A percentile compares a stretch with the other conserved stretches of the same genome.
Evolutionary conservation across 2,329 filamentous ascomycete genomes (phyloP).

Genomic region (Fusarium sp.): DNA sequence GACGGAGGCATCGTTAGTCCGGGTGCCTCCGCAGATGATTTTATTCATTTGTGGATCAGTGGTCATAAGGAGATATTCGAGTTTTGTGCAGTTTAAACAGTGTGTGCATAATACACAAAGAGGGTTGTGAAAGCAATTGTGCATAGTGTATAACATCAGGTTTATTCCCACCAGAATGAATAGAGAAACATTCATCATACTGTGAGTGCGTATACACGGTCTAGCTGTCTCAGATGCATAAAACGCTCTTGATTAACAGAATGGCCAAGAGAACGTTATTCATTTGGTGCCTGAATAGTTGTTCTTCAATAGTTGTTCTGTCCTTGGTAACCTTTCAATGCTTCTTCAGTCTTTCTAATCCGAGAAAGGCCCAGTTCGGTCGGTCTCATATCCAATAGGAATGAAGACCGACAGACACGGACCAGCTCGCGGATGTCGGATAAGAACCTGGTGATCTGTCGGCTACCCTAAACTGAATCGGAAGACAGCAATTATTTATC

Average conservation of each 20-base stretch:
- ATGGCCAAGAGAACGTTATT: no score
- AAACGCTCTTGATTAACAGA: no score
- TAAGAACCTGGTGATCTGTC: background rate
- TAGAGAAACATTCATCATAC: background rate
- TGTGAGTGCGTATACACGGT: background rate
- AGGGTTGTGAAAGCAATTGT: background rate
- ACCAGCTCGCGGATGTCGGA: constrained; percentile 1
- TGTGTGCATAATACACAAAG: background rate
- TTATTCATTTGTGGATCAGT: background rate
- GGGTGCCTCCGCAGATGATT: background rate
- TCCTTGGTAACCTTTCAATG: background rate
- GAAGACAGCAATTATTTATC: background rate
- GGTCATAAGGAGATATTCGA: background rate
- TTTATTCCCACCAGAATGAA: background rate
- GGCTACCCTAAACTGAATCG: constrained; percentile 6
- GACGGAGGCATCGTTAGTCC: constrained; percentile 1
- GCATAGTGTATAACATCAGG: background rate
- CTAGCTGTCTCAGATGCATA: background rate
- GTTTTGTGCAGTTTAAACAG: no score
- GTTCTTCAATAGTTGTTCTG: no score
- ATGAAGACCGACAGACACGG: background rate
- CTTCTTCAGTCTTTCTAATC: background rate
- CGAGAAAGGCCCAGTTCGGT: accelerated
- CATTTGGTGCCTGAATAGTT: accelerated
- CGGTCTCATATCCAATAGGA: background rate